Evolutionary conservation across 306 rosid species (phyloP), one percentile per base, ranked within the genome.

Genomic region (Adenanthera pavonina): DNA sequence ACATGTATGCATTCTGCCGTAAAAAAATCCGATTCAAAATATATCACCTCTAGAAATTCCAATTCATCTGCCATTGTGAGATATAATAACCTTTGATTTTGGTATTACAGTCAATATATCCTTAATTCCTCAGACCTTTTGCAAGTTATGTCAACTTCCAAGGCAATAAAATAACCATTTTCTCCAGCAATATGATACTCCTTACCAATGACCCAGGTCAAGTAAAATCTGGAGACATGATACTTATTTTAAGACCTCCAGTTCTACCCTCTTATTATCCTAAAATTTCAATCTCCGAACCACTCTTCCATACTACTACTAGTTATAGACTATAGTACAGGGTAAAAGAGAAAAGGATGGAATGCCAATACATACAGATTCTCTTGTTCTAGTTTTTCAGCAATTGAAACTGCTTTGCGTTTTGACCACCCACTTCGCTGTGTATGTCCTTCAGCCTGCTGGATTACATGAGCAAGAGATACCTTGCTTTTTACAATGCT

Each of bases 381-480:
- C 86, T 96, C 99, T 79, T 92, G 97, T 87, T 93, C 99, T 17
- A 96, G 99, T 90, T 96, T 93, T 85, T 96, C 99, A 48, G 99
- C 99, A 78, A 96, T 96, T 48, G 99, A 96, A 84, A 96, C 94
- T 30, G 99, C 98, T 85, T 86, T 96, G 78, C 90, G 97, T 85
- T 85, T 90, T 46, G 99, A 93, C 98, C 98, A 93, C 70, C 88
- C 89, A 72, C 72, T 90, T 74, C 87, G 91, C 53, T 87, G 98
- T 6, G 75, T 11, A 46, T 35, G 57, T 61, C 98, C 94, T 87
- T 96, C 99, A 7, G 94, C 96, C 78, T 92, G 98, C 89, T 96
- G 99, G 86, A 96, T 91, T 84, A 96, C 99, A 82, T 93, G 98
- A 65, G 99, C 99, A 76, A 96, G 98, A 69, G 99, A 96, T 67